Evolutionary conservation across 139 green algal genomes (phyloP).

Genomic region (Picochlorum sp.): DNA sequence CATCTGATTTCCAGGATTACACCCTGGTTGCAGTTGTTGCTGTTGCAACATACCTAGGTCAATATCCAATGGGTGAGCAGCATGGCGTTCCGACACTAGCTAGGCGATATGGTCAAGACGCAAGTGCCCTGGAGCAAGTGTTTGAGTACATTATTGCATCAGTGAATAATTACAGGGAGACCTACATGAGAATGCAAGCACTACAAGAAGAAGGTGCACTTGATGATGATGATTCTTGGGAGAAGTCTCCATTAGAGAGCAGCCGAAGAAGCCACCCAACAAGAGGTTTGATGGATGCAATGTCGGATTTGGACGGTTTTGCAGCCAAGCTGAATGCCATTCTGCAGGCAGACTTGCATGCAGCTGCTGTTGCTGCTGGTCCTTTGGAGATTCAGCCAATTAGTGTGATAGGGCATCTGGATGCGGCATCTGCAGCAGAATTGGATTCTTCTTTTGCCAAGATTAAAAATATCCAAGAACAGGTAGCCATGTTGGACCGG

Average conservation of each 20-base stretch:
- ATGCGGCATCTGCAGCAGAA: conserved; percentile 6
- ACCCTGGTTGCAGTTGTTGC: conserved; percentile 64
- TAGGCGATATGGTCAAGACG: conserved; percentile 45
- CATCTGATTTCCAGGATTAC: conserved; percentile 77
- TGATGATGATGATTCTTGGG: conserved; percentile 3
- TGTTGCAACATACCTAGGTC: conserved; percentile 58
- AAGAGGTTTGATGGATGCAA: conserved; percentile 1
- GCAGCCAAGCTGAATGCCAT: conserved; percentile 44
- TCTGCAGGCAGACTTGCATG: conserved; percentile 44
- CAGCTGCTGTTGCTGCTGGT: conserved; percentile 24
- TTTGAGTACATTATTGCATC: conserved; percentile 74
- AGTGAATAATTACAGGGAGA: conserved; percentile 55
- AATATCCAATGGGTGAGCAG: conserved; percentile 44
- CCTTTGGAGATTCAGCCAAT: conserved; percentile 23
- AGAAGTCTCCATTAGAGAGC: neutral
- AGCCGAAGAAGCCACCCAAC: neutral
- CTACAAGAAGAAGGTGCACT: conserved; percentile 22
- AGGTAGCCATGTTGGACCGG: conserved; percentile 65
- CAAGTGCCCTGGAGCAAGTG: conserved; percentile 53
- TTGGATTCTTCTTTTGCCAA: conserved; percentile 24
- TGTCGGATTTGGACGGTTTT: conserved; percentile 61
- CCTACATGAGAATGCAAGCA: conserved; percentile 27
- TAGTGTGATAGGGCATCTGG: neutral
- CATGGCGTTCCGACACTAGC: conserved; percentile 51
- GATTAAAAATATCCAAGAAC: conserved; percentile 39